These are phyloP conservation scores for Cocos nucifera DNA, from an alignment of 176 grass and related monocot species.

Conservation along the genomic window DNA sequence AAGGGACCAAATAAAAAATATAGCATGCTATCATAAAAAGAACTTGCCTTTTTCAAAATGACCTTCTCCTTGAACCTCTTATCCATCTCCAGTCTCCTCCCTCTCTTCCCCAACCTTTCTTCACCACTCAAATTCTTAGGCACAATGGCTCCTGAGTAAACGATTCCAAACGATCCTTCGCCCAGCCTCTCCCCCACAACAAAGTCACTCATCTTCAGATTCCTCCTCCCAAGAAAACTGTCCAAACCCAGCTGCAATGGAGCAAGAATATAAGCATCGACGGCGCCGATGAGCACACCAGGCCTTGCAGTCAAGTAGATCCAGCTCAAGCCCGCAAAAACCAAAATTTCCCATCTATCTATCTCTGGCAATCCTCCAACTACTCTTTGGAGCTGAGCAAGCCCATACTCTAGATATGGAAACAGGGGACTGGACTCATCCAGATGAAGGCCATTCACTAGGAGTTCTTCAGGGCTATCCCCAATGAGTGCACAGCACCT, in stretches of 20 bases:
- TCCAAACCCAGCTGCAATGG: conserved; percentile 75
- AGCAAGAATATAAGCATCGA: conserved; percentile 74
- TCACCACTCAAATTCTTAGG: conserved; percentile 28
- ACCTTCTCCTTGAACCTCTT: conserved; percentile 84
- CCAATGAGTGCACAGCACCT: conserved; percentile 6
- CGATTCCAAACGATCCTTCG: conserved; percentile 80
- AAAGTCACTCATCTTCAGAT: conserved; percentile 79
- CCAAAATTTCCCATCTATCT: conserved; percentile 43
- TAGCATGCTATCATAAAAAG: neutral
- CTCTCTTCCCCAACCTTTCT: conserved; percentile 28
- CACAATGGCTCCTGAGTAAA: conserved; percentile 70
- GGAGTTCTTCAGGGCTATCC: conserved; percentile 4
- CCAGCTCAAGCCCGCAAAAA: conserved; percentile 38
- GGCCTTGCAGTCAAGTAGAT: conserved; percentile 84
- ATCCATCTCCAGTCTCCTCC: conserved; percentile 42
- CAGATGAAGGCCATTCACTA: conserved; percentile 23
- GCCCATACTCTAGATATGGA: conserved; percentile 7
- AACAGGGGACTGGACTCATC: conserved; percentile 32
- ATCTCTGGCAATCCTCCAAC: conserved; percentile 34
- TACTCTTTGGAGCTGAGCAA: conserved; percentile 29
- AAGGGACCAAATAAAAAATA: too few species aligned
- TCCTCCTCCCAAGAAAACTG: conserved; percentile 60
- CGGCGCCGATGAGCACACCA: conserved; percentile 61
- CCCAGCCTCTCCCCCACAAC: conserved; percentile 77
- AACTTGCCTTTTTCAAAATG: conserved; percentile 76